These are phyloP conservation scores for Fusarium ramigenum DNA, from an alignment of 2,329 filamentous ascomycete genomes.

Conservation along the genomic window DNA sequence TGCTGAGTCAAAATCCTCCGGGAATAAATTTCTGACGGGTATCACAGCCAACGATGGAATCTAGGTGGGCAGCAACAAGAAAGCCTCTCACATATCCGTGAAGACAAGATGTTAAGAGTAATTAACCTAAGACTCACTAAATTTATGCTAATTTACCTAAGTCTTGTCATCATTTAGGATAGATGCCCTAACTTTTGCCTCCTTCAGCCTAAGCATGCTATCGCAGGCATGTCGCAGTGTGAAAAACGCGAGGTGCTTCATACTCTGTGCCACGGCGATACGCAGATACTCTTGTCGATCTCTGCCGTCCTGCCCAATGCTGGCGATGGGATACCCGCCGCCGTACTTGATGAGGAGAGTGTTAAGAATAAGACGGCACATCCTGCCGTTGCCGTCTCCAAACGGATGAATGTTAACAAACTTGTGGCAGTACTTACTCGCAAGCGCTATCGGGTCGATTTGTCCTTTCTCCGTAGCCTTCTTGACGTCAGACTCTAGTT, in stretches of 20 bases:
- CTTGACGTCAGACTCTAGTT: neutral
- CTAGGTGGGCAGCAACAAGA: neutral
- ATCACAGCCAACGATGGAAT: neutral
- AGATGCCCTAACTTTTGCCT: neutral
- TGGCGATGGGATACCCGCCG: neutral
- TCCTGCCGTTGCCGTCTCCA: constrained; percentile 48
- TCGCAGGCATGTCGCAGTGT: neutral
- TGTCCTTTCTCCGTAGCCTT: neutral
- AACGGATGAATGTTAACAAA: constrained; percentile 51
- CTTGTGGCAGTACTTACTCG: constrained; percentile 39
- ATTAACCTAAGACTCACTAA: neutral
- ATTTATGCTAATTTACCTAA: neutral
- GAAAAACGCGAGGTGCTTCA: neutral
- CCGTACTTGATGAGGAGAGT: constrained; percentile 43
- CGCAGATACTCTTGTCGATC: neutral
- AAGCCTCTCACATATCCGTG: neutral
- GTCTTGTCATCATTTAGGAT: neutral
- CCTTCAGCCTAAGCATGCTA: neutral
- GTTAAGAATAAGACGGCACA: constrained; percentile 48
- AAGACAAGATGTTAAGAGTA: neutral
- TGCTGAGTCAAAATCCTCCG: neutral
- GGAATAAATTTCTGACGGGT: neutral
- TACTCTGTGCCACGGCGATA: neutral
- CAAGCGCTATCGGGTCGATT: constrained; percentile 20
- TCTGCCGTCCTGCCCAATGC: neutral